Percentiles rank a stretch among this genome's conserved stretches.
phyloP scores from a whole-genome alignment of 768 basidiomycete species.

The Tulasnella sp. region DNA sequence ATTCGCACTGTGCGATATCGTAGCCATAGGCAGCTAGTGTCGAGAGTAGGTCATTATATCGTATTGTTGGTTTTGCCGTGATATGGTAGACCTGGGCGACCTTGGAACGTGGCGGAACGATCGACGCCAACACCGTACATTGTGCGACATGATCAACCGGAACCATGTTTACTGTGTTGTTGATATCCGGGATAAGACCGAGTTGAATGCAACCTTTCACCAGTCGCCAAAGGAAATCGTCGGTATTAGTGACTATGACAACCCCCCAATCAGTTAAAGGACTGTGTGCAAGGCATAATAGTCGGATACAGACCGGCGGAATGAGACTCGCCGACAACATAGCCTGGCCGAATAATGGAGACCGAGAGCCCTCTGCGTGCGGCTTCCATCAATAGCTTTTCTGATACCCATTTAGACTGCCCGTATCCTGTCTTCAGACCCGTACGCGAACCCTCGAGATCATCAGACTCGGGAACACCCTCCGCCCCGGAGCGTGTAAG shows the following conservation, averaged over 20 bases:
- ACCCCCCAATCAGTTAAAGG: neutral
- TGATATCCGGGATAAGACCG: slow-evolving; percentile 93
- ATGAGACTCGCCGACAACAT: slow-evolving; percentile 85
- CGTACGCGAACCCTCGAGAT: slow-evolving; percentile 70
- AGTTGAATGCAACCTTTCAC: slow-evolving; percentile 98
- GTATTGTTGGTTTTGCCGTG: slow-evolving; percentile 72
- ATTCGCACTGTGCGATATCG: slow-evolving; percentile 65
- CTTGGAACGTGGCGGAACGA: slow-evolving; percentile 39
- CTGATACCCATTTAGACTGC: slow-evolving; percentile 97
- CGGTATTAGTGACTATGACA: slow-evolving; percentile 82
- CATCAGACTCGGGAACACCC: slow-evolving; percentile 79
- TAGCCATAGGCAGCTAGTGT: slow-evolving; percentile 73
- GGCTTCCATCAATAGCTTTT: slow-evolving; percentile 87
- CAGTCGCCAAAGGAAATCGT: slow-evolving; percentile 97
- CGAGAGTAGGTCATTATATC: slow-evolving; percentile 77
- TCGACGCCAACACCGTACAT: slow-evolving; percentile 60
- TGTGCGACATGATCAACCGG: slow-evolving; percentile 94
- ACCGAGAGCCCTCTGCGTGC: slow-evolving; percentile 74
- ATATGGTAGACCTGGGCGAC: slow-evolving; percentile 47
- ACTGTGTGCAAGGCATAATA: neutral
- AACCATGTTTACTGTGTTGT: slow-evolving; percentile 97
- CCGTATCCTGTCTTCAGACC: slow-evolving; percentile 86
- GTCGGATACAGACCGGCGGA: slow-evolving; percentile 55
- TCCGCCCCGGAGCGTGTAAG: slow-evolving; percentile 25
- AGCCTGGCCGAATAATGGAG: slow-evolving; percentile 85